Evolutionary conservation across 2,329 filamentous ascomycete genomes (phyloP), one percentile per base, ranked within the genome.

Genomic region (Verticillium zaregamsianum): DNA sequence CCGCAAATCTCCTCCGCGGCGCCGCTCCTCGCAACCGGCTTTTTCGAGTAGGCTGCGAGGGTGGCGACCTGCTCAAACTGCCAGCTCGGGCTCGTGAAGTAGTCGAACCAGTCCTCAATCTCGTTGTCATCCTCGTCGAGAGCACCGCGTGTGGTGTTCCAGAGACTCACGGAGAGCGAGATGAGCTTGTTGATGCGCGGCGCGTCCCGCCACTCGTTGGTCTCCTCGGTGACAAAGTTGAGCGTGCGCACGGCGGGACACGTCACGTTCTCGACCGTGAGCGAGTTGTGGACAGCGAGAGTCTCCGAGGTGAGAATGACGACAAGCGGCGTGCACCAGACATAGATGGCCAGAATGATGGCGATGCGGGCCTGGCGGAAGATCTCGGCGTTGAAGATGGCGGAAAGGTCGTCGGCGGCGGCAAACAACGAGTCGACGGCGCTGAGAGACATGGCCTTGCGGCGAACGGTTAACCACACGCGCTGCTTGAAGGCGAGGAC

Each of bases 271-370:
- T 74, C 65, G 2, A 59, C 55, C 7, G 58, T 63, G 5, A 66
- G 59, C 37, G 59, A 64, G 8, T 68, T 60, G 32, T 67, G 67
- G 5, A 79, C 77, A 0, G 67, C 68, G 7, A 77, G 67, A 5
- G 75, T 73, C 55, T 74, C 74, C 17, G 74, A 73, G 3, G 75
- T 74, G 54, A 80, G 72, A 32, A 77, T 75, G 5, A 76, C 73
- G 5, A 76, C 68, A 7, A 77, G 61, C 0, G 75, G 75, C 11
- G 74, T 75, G n/a, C 68, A 73, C 73, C 75, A 77, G n/a, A 74
- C 66, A 39, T 72, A 71, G 11, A 70, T 33, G 31, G 75, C 75
- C 55, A 77, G 67, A 9, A 74, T 23, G 62, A 74, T 72, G 20
- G 74, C 73, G 11, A 74, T 55, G 40, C 69, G 72, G 25, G 74